Evolutionary conservation across 2,329 filamentous ascomycete genomes (phyloP), one percentile per base, ranked within the genome.

Genomic region (Scleromitrula shiraiana): DNA sequence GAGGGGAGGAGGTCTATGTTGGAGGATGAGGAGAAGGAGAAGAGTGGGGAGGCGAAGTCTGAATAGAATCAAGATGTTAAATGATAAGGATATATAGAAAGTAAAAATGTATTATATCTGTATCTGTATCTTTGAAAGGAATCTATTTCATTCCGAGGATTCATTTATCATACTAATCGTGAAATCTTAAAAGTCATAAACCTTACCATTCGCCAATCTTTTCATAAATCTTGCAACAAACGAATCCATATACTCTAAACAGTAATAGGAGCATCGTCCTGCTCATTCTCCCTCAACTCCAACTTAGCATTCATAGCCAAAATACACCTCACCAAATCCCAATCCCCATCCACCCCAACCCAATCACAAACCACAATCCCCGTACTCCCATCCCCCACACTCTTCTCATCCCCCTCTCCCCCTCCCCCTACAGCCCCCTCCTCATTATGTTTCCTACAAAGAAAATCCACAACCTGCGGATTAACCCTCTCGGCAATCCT

Each of bases 301-400:
- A 83, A 60, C 53, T 72, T 83, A 20, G 84, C 78, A 64, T 98
- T 98, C 88, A 95, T 90, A 6, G 87, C 90, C 6, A 97, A 83
- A 59, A 96, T 83, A 66, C 87, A 86, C 54, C 83, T 78, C 29
- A 94, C 79, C 46, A 97, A 67, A 68, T 96, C 89, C 91, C 91
- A 98, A 67, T 97, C 85, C 0, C 83, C 89, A 53, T 82, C 75
- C 52, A 82, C 72, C 2, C 93, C 93, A 42, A 96, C 90, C 87
- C 87, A 96, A 67, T 98, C 93, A 53, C 85, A 93, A 22, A 97
- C 84, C 37, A 97, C 82, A 50, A 97, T 80, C 4, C 93, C 93
- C 1, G 90, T 94, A 5, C 80, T 77, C 23, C 85, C 89, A 60
- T 88, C 82, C 1, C 84, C 82, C 27, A 82, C 70, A 49, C 50